Base-by-base conservation (phyloP, 1,284 basidiomycete species). In the Apiotrichum laibachii region DNA sequence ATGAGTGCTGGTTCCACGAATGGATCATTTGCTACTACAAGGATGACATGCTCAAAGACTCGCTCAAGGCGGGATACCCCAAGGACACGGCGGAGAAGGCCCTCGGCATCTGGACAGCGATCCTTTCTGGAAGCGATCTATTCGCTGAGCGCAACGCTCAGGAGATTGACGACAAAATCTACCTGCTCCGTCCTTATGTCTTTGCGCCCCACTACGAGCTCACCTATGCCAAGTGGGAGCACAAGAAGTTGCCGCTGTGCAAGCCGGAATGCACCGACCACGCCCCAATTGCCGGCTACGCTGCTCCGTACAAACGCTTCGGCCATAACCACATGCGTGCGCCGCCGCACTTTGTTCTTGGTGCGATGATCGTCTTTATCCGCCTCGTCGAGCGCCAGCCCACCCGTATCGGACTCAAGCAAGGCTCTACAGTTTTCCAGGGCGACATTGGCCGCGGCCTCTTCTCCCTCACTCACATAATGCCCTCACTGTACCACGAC, bases 151-250 rank as follows among this genome's bases (percentile, higher is more conserved):
- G 79, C 35, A 76, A 69, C 0, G 59, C 68, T 2, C 70, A 72
- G 15, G 79, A 81, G 53, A 72, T 80, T n/a, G 80, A 81, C 55
- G 78, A 82, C 61, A 79, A 79, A 64, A 77, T 82, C 57, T 82
- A 81, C 61, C 77, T 82, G 22, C 69, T 82, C 19, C 73, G 81
- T 16, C 82, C 82, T 0, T 82, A 77, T 59, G 81, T 82, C 15
- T 82, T 83, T 65, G 81, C 80, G 0, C 80, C 81, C 12, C 67
- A 78, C 72, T 83, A 81, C 63, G 78, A 81, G 43, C 72, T 80
- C 11, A 78, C 67, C 49, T 73, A 78, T 59, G 80, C 77, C 0
- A 79, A 80, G 0, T 83, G 81, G 81, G 73, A 75, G 18, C 67
- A 77, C 60, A 71, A 69, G 11, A 53, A 60, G 8, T 65, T 81